Evolutionary conservation across 352 stramenopile genomes (phyloP), one percentile per base, ranked within the genome.

Genomic region (Thalassiosira hispida): DNA sequence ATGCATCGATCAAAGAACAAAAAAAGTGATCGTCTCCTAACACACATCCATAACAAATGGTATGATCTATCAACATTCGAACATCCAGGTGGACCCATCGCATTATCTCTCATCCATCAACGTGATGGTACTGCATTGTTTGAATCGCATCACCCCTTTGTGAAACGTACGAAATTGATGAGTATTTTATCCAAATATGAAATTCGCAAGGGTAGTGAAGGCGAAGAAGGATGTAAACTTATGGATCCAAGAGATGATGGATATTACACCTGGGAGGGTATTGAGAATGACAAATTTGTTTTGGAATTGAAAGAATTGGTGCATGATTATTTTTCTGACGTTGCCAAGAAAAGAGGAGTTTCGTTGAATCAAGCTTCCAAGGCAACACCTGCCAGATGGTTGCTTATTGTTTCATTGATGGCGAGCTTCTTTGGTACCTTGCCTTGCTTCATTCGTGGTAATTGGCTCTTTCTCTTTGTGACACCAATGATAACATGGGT

Each of bases 131-230:
- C 91, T 0, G 90, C 88, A 44, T 72, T 93, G 11, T 93, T 95
- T 60, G 89, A 93, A 71, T 92, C 82, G 12, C 93, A 95, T 78
- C 91, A 95, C 80, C 82, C 84, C 2, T 93, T 95, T 33, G 89
- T 80, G 11, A 62, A 90, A 51, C 85, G 88, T 35, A 69, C 84
- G 53, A 74, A 68, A 22, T 29, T 81, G 25, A 68, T 75, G 23
- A 76, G 88, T 61, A 75, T 91, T 20, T 57, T 91, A 27, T 55
- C 64, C 20, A 89, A 89, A 35, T 89, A 90, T 46, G 51, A 82
- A 60, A 70, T 91, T n/a, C 25, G 38, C 0, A 74, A 72, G 12
- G 27, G 42, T 12, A 33, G 62, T 27, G 42, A 40, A 61, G 44
- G 68, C 62, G 42, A 14, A 59, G 12, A 68, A 38, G 65, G 55